phyloP scores from a whole-genome alignment of 371 early-diverging fungal genomes.

The Mortierella sp. region DNA sequence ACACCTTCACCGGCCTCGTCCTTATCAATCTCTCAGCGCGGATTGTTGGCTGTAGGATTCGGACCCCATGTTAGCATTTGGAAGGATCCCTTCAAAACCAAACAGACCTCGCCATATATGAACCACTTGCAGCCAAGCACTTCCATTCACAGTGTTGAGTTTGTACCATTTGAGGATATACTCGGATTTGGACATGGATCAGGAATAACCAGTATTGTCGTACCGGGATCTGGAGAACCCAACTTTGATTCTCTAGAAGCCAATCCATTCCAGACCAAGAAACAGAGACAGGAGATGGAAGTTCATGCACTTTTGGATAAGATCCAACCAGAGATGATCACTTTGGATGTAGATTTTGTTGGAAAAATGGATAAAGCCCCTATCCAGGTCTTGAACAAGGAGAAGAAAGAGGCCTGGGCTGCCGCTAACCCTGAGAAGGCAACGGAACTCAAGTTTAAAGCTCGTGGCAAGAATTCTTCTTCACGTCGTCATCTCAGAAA shows the following conservation, averaged over 20 bases:
- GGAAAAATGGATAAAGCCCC: constrained; percentile 76
- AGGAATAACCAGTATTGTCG: constrained; percentile 88
- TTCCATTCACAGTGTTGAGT: constrained; percentile 71
- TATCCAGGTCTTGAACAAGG: constrained; percentile 66
- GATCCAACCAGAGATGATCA: constrained; percentile 72
- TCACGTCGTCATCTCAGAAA: constrained; percentile 80
- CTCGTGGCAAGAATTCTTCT: constrained; percentile 85
- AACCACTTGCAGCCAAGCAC: constrained; percentile 77
- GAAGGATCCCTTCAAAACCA: constrained; percentile 88
- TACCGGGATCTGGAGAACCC: constrained; percentile 97
- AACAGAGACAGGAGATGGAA: constrained; percentile 94
- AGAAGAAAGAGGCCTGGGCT: constrained; percentile 58
- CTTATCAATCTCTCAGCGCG: constrained; percentile 88
- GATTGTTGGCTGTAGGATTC: constrained; percentile 87
- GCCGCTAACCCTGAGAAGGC: constrained; percentile 63
- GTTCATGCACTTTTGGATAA: constrained; percentile 95
- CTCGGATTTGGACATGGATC: constrained; percentile 90
- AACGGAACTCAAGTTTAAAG: constrained; percentile 70
- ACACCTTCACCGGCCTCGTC: constrained; percentile 81
- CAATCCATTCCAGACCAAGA: constrained; percentile 94
- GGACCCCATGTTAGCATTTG: constrained; percentile 86
- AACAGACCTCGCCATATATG: constrained; percentile 92
- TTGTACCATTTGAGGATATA: constrained; percentile 98
- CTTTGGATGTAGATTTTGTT: constrained; percentile 82
- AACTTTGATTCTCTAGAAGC: constrained; percentile 96